A percentile compares a stretch with the other conserved stretches of the same genome.
Evolutionary conservation across 129 eudicot genomes (phyloP).

Genomic region (Tagetes patula): DNA sequence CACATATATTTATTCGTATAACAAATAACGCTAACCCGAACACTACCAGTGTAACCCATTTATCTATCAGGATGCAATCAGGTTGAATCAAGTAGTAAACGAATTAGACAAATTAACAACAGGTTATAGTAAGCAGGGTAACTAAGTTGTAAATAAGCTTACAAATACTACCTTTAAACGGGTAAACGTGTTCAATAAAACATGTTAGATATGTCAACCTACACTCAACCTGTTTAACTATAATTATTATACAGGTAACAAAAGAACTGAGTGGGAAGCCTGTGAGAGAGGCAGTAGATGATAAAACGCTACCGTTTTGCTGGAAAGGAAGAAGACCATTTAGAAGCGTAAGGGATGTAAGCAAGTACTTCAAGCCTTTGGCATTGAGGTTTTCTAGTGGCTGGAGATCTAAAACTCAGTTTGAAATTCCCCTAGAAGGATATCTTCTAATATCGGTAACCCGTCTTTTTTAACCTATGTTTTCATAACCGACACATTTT

Average conservation of each 20-base stretch:
- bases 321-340: conserved; percentile 88
- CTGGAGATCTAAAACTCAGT: conserved; percentile 65
- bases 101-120: not conserved
- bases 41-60: not conserved
- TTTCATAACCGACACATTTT: not conserved
- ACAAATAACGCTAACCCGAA: not conserved
- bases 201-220: not conserved
- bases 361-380: conserved; percentile 71
- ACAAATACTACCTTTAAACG: not conserved
- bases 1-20: not conserved
- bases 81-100: not conserved
- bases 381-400: conserved; percentile 61
- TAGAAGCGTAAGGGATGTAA: conserved; percentile 65
- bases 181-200: not conserved
- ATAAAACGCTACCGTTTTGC: conserved; percentile 81
- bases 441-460: conserved; percentile 78
- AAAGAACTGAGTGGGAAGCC: conserved; percentile 70
- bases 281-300: conserved; percentile 62
- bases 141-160: not conserved
- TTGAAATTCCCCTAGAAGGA: conserved; percentile 80
- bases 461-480: conserved; percentile 1
- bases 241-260: conserved; percentile 40
- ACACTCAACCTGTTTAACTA: not conserved
- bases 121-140: not conserved
- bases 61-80: not conserved